A percentile compares a stretch with the other conserved stretches of the same genome.
Conservation (phyloP, 805 yeast species). For the Tetrapisispora namnaoensis region DNA sequence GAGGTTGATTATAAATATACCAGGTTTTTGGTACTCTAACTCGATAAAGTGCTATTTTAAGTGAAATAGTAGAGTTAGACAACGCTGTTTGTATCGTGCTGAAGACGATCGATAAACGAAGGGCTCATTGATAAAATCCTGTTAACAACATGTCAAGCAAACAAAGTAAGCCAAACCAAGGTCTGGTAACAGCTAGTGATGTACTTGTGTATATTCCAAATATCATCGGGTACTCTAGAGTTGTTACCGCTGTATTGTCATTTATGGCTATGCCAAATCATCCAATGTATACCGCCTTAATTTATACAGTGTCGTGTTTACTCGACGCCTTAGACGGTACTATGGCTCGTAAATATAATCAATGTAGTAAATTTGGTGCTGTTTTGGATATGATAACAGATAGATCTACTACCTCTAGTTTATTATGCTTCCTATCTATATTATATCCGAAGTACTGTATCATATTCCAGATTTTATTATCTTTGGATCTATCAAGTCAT, state of each 20-base stretch:
- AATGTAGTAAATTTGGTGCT: constrained; percentile 89
- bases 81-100: too few species aligned
- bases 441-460: constrained; percentile 51
- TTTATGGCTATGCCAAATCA: constrained; percentile 73
- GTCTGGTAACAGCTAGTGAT: constrained; percentile 35
- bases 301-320: constrained; percentile 82
- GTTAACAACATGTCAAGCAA: background rate
- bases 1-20: too few species aligned
- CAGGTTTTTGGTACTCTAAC: too few species aligned
- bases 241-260: constrained; percentile 71
- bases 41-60: too few species aligned
- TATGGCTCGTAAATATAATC: constrained; percentile 83
- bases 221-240: constrained; percentile 81
- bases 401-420: constrained; percentile 91
- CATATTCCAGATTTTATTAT: constrained; percentile 72
- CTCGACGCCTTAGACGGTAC: constrained; percentile 95
- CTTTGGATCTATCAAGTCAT: constrained; percentile 84
- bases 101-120: background rate
- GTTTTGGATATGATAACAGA: constrained; percentile 98
- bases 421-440: constrained; percentile 75
- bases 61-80: too few species aligned
- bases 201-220: constrained; percentile 82
- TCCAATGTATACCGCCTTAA: constrained; percentile 65
- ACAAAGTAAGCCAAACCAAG: background rate
- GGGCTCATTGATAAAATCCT: background rate